These are phyloP conservation scores for Chytriomyces hyalinus DNA, from an alignment of 192 early-diverging fungal genomes.

Conservation along the genomic window DNA sequence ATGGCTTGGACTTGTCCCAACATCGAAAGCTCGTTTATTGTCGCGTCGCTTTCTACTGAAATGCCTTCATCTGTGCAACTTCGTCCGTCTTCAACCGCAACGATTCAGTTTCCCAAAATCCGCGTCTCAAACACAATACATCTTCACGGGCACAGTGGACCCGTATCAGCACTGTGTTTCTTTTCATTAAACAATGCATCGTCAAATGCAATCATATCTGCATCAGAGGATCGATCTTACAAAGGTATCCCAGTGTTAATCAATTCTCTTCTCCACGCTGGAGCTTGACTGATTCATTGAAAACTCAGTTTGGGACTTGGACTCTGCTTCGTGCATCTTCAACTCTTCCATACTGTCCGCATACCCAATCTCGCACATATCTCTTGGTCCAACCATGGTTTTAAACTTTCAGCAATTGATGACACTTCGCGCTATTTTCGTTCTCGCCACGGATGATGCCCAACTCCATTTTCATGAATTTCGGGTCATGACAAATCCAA, in stretches of 20 bases:
- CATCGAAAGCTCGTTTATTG: too few species aligned
- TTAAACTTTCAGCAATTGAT: background rate
- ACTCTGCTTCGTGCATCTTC: constrained; percentile 34
- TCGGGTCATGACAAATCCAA: constrained; percentile 30
- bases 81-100: too few species aligned
- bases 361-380: constrained; percentile 37
- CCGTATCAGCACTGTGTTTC: too few species aligned
- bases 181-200: too few species aligned
- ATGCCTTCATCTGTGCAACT: too few species aligned
- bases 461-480: constrained; percentile 29
- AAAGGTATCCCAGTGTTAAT: constrained; percentile 31
- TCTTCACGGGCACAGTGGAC: too few species aligned
- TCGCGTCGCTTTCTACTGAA: too few species aligned
- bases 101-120: too few species aligned
- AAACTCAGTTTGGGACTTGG: constrained; percentile 44
- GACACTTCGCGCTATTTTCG: background rate
- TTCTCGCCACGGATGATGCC: constrained; percentile 25
- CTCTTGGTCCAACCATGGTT: constrained; percentile 13
- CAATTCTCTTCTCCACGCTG: background rate
- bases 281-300: background rate
- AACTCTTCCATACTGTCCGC: constrained; percentile 46
- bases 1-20: too few species aligned
- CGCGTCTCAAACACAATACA: too few species aligned
- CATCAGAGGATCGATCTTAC: constrained; percentile 48
- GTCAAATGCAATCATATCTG: constrained; percentile 2